Conservation (phyloP, 192 early-diverging fungal species). For the Coemansia sp. region DNA sequence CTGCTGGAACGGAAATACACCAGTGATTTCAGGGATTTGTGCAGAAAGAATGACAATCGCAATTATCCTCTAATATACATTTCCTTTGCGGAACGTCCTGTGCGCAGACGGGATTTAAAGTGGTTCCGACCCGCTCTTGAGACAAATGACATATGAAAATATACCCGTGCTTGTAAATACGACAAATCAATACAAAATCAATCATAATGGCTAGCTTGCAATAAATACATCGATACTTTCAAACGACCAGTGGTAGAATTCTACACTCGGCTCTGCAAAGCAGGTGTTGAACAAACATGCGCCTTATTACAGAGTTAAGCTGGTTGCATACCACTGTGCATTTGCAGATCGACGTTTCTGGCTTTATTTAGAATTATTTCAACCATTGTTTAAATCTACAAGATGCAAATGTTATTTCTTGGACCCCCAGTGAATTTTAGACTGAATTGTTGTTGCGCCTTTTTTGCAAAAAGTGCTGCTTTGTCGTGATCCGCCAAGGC, state of each 20-base stretch:
- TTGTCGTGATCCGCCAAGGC: slow-evolving; percentile 8
- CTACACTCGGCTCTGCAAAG: not conserved
- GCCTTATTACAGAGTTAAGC: not conserved
- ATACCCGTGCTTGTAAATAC: not conserved
- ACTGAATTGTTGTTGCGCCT: slow-evolving; percentile 1
- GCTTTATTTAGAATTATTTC: not conserved
- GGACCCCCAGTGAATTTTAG: slow-evolving; percentile 34
- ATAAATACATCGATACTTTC: not conserved
- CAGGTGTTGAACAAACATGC: not conserved
- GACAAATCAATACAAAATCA: not conserved
- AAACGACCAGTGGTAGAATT: not conserved
- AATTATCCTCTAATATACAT: too few species aligned
- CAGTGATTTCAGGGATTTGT: too few species aligned
- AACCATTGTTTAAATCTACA: not conserved
- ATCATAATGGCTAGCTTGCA: not conserved
- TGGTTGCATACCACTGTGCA: not conserved
- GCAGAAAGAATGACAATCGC: too few species aligned
- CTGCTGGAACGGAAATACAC: too few species aligned
- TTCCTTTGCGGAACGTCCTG: not conserved
- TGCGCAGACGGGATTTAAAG: not conserved
- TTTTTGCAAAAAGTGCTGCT: slow-evolving; percentile 1
- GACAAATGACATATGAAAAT: not conserved
- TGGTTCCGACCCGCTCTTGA: not conserved
- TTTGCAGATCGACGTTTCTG: not conserved
- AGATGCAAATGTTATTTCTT: not conserved